Percentiles rank a stretch among this genome's conserved stretches.
These are phyloP conservation scores for Neodidymelliopsis sp. DNA, from an alignment of 2,329 filamentous ascomycete species.

Conservation along the genomic window DNA sequence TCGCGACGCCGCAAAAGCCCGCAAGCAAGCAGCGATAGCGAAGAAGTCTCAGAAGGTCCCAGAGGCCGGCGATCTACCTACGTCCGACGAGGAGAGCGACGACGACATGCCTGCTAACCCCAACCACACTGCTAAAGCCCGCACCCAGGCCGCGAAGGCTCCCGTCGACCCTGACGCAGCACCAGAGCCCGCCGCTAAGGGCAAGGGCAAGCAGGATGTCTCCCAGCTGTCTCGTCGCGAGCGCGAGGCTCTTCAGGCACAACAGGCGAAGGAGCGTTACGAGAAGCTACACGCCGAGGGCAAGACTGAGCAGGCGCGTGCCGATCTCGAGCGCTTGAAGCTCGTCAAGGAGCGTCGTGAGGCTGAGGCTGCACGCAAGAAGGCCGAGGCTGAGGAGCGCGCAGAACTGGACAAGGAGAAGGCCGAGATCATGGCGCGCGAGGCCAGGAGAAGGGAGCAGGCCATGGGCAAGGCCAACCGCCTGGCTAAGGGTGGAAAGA, in stretches of 20 bases:
- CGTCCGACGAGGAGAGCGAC: constrained; percentile 67
- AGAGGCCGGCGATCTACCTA: constrained; percentile 85
- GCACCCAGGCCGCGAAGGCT: constrained; percentile 69
- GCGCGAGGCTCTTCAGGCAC: constrained; percentile 82
- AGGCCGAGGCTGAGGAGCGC: constrained; percentile 66
- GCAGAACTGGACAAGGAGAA: constrained; percentile 65
- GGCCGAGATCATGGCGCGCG: constrained; percentile 56
- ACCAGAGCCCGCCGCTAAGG: constrained; percentile 60
- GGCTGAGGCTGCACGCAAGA: constrained; percentile 81
- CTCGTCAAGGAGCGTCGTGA: constrained; percentile 86
- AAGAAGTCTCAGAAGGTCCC: constrained; percentile 74
- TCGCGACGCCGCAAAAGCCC: constrained; percentile 84
- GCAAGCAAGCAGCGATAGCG: constrained; percentile 87
- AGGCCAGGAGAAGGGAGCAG: constrained; percentile 58
- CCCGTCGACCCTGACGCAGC: constrained; percentile 53
- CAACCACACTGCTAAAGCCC: constrained; percentile 76
- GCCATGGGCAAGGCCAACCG: constrained; percentile 56
- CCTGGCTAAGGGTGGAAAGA: constrained; percentile 49
- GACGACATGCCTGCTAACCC: constrained; percentile 84
- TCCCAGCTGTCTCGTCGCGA: constrained; percentile 71
- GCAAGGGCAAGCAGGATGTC: constrained; percentile 62
- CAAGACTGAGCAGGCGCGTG: constrained; percentile 94
- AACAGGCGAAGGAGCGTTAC: constrained; percentile 87
- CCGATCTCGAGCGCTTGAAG: constrained; percentile 83
- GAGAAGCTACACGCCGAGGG: constrained; percentile 91